phyloP scores from a whole-genome alignment of 257 asterid genomes.

The Scutellaria minor region DNA sequence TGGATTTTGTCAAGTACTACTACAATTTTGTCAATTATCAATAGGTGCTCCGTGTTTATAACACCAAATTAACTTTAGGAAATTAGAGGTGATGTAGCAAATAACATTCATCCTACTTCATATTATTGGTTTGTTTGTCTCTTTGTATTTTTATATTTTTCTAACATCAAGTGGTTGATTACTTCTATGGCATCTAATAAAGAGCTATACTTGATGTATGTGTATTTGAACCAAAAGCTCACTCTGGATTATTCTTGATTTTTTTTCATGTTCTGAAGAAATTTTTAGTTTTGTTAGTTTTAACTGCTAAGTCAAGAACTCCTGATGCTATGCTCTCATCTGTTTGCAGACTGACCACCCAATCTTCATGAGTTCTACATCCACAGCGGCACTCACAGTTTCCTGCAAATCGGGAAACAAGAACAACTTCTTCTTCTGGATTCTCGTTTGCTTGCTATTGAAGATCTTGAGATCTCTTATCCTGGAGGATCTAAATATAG shows the following conservation, averaged over 20 bases:
- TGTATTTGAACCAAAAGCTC: not conserved
- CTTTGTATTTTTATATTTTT: not conserved
- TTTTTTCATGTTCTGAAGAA: not conserved
- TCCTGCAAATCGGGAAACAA: slow-evolving; percentile 69
- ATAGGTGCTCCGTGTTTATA: not conserved
- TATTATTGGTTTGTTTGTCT: not conserved
- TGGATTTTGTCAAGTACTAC: not conserved
- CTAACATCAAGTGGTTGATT: not conserved
- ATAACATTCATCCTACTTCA: not conserved
- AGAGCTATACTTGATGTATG: not conserved
- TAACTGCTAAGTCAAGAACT: slow-evolving; percentile 12
- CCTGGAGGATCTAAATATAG: slow-evolving; percentile 26
- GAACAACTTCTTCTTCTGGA: slow-evolving; percentile 57
- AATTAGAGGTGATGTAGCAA: not conserved
- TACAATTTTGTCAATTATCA: not conserved
- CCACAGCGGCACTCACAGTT: slow-evolving; percentile 37
- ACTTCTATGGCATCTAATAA: slow-evolving; percentile 12
- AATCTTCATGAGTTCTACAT: slow-evolving; percentile 41
- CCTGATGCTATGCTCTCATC: slow-evolving; percentile 16
- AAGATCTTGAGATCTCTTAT: slow-evolving; percentile 44
- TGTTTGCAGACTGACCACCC: slow-evolving; percentile 33
- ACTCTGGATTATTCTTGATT: not conserved
- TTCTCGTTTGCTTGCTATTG: slow-evolving; percentile 51
- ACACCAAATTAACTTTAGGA: not conserved
- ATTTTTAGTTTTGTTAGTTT: not conserved